Conservation (phyloP, 768 basidiomycete species). For the Cystoderma amianthinum region DNA sequence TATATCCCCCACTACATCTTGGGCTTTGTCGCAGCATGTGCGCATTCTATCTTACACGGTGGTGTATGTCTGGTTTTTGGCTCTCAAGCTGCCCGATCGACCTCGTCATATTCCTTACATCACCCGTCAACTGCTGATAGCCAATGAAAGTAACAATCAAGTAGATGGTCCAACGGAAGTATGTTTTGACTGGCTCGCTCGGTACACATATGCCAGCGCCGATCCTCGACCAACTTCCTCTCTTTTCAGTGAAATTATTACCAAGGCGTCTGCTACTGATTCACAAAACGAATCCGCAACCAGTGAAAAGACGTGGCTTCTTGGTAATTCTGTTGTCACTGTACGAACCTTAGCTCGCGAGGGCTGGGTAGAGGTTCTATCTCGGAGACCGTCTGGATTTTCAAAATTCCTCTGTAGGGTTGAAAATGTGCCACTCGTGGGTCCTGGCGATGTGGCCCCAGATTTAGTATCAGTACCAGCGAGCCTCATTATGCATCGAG, state of each 20-base stretch:
- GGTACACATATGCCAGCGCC: slow-evolving; percentile 91
- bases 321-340: slow-evolving; percentile 81
- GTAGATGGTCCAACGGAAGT: slow-evolving; percentile 92
- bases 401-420: slow-evolving; percentile 78
- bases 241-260: slow-evolving; percentile 71
- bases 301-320: slow-evolving; percentile 75
- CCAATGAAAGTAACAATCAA: slow-evolving; percentile 66
- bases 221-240: slow-evolving; percentile 86
- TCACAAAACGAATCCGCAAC: slow-evolving; percentile 28
- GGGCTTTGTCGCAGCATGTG: slow-evolving; percentile 88
- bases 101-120: slow-evolving; percentile 81
- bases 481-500: slow-evolving; percentile 64
- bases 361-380: slow-evolving; percentile 87
- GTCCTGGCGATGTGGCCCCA: slow-evolving; percentile 78
- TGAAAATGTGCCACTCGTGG: slow-evolving; percentile 85
- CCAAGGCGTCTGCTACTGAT: slow-evolving; percentile 38
- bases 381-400: slow-evolving; percentile 83
- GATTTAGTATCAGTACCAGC: slow-evolving; percentile 71
- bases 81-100: slow-evolving; percentile 75
- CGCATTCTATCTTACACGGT: slow-evolving; percentile 84
- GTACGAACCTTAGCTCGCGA: slow-evolving; percentile 63
- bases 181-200: slow-evolving; percentile 94
- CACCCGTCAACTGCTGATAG: slow-evolving; percentile 76
- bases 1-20: slow-evolving; percentile 56
- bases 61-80: slow-evolving; percentile 93